phyloP scores from a whole-genome alignment of 2,329 filamentous ascomycete genomes.

The Arthroderma sp. region DNA sequence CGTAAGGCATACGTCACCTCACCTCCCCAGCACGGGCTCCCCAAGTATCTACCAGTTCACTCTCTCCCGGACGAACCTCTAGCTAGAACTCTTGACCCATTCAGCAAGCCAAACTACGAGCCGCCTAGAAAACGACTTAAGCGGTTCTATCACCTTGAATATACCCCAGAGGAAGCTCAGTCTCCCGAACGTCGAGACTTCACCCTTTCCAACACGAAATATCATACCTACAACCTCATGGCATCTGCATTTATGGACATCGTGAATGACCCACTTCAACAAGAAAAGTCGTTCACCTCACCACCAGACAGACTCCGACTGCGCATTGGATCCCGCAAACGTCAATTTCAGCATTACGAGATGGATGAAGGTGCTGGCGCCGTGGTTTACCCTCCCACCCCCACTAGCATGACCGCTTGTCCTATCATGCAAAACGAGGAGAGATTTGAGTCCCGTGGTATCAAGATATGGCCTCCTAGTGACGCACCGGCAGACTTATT shows the following conservation, averaged over 20 bases:
- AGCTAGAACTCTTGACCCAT: conserved; percentile 20
- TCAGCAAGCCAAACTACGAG: conserved; percentile 25
- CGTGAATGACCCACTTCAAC: conserved; percentile 29
- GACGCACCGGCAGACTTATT: conserved; percentile 28
- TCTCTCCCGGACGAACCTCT: conserved; percentile 22
- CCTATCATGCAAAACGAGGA: conserved; percentile 29
- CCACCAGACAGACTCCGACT: conserved; percentile 31
- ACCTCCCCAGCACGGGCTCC: conserved; percentile 8
- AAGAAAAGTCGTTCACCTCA: conserved; percentile 19
- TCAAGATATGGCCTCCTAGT: conserved; percentile 33
- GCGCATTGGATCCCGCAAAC: conserved; percentile 33
- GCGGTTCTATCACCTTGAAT: conserved; percentile 32
- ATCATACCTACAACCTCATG: conserved; percentile 31
- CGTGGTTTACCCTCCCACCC: conserved; percentile 22
- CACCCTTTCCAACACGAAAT: conserved; percentile 35
- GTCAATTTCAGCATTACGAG: conserved; percentile 29
- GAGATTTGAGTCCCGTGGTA: conserved; percentile 28
- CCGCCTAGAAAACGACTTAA: conserved; percentile 28
- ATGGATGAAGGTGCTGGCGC: conserved; percentile 18
- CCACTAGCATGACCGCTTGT: conserved; percentile 17
- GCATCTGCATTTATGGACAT: conserved; percentile 34
- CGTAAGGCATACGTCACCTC: neutral
- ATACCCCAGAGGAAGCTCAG: conserved; percentile 18
- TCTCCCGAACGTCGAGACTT: conserved; percentile 26
- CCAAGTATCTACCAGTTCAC: conserved; percentile 12